phyloP scores from a whole-genome alignment of 1,284 basidiomycete species.

The Gomphus bonarii region DNA sequence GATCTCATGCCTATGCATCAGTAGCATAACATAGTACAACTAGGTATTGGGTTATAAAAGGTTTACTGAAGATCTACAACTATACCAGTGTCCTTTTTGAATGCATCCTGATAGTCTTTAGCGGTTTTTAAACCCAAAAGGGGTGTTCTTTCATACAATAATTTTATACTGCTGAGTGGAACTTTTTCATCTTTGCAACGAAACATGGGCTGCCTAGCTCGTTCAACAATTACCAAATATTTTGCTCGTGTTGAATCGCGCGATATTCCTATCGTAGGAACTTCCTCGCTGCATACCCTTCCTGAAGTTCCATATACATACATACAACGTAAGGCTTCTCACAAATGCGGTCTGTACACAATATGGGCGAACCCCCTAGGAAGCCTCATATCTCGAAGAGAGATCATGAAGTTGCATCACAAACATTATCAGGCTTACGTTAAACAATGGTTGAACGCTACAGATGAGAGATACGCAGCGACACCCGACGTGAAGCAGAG shows the following conservation, averaged over 20 bases:
- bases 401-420: constrained; percentile 84
- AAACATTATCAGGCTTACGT: constrained; percentile 85
- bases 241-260: constrained; percentile 3
- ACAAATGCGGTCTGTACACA: no score
- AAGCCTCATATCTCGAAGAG: constrained; percentile 75
- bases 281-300: constrained; percentile 7
- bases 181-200: no score
- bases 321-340: constrained; percentile 6
- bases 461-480: constrained; percentile 63
- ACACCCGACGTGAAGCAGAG: constrained; percentile 60
- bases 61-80: no score
- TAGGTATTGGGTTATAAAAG: no score
- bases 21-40: no score
- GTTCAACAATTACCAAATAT: neutral
- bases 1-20: no score
- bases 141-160: no score
- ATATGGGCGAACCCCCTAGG: no score
- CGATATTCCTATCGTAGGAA: neutral
- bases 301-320: constrained; percentile 9
- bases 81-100: no score
- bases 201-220: constrained; percentile 4
- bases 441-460: constrained; percentile 60
- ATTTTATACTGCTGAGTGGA: no score
- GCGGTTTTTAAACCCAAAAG: no score
- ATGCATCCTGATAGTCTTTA: no score